Conservation (phyloP, 495 filamentous ascomycete genomes). For the Lophium mytilinum region DNA sequence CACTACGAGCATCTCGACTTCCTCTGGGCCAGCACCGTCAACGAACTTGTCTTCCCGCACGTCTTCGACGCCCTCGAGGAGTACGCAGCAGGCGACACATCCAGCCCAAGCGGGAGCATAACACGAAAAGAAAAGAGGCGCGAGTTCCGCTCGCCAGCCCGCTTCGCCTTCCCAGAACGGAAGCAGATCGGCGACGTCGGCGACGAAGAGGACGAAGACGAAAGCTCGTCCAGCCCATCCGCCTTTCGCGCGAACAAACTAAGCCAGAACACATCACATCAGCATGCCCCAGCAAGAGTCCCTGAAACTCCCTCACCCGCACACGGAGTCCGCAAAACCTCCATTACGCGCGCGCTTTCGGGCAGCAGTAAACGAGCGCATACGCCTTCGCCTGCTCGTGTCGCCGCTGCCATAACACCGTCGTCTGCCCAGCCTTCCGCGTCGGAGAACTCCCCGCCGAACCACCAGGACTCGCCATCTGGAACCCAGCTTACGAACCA, state of each 20-base stretch:
- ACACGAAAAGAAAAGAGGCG: slow-evolving; percentile 6
- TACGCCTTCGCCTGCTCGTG: background rate
- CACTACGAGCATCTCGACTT: slow-evolving; percentile 97
- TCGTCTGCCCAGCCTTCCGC: background rate
- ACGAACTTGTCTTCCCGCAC: slow-evolving; percentile 75
- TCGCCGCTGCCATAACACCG: background rate
- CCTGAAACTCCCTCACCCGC: slow-evolving; percentile 3
- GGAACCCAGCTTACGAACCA: slow-evolving; percentile 10
- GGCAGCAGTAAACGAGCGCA: background rate
- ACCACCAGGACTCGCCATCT: slow-evolving; percentile 7
- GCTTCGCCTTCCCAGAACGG: slow-evolving; percentile 7
- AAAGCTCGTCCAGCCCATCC: slow-evolving; percentile 14
- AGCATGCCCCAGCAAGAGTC: background rate
- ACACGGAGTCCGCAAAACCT: background rate
- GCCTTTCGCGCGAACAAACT: slow-evolving; percentile 10
- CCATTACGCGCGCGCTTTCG: background rate
- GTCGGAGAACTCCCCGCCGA: background rate
- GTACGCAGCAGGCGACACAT: slow-evolving; percentile 11
- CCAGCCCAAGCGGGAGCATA: background rate
- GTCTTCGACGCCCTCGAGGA: slow-evolving; percentile 75
- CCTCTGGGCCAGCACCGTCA: slow-evolving; percentile 83
- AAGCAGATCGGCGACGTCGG: slow-evolving; percentile 11
- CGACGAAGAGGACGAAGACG: slow-evolving; percentile 17
- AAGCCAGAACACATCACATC: slow-evolving; percentile 11
- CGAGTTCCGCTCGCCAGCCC: background rate